Evolutionary conservation across 2,329 filamentous ascomycete genomes (phyloP), one percentile per base, ranked within the genome.

Genomic region (Hansfordia pulvinata): DNA sequence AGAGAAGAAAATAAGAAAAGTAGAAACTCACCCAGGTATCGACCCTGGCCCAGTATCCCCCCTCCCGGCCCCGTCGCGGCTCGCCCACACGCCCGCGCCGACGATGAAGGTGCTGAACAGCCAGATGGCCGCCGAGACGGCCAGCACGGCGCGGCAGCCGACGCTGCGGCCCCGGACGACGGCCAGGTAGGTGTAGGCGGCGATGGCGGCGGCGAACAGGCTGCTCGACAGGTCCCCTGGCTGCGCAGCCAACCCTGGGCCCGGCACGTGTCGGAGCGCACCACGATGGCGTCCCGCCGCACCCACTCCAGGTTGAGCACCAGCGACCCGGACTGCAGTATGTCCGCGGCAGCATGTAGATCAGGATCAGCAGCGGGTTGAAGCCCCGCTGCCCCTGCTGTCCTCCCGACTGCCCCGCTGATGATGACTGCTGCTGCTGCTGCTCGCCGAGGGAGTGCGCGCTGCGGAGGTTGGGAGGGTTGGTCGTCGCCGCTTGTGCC

Each of bases 321-420:
- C 41, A 80, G 82, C 4, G 72, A 69, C 1, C 69, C 44, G 6
- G 69, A 61, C 40, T 81, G 76, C 39, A 76, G 69, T 29, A 78
- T 61, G 38, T 82, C 76, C 31, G 76, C 75, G 13, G 54, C 1
- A 82, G 61, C 43, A 81, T 81, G 44, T 77, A 68, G 31, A 81
- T 75, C 4, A 82, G 57, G 0, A 81, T 55, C 16, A 80, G 60
- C 40, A 80, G 77, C 46, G 81, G 76, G 36, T 79, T 80, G 0
- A 62, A 62, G n/a, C n/a, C n/a, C 5, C 56, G 51, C 12, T 53
- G 48, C 20, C 43, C 46, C 26, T 25, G 8, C 28, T 21, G 10
- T 16, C 8, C 8, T 19, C n/a, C 10, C 14, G 13, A 23, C n/a
- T 4, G 22, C 21, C 11, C 5, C 20, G 5, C 10, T 5, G 11